These are phyloP conservation scores for Pseudogymnoascus sp. DNA, from an alignment of 2,329 filamentous ascomycete genomes.

Conservation along the genomic window DNA sequence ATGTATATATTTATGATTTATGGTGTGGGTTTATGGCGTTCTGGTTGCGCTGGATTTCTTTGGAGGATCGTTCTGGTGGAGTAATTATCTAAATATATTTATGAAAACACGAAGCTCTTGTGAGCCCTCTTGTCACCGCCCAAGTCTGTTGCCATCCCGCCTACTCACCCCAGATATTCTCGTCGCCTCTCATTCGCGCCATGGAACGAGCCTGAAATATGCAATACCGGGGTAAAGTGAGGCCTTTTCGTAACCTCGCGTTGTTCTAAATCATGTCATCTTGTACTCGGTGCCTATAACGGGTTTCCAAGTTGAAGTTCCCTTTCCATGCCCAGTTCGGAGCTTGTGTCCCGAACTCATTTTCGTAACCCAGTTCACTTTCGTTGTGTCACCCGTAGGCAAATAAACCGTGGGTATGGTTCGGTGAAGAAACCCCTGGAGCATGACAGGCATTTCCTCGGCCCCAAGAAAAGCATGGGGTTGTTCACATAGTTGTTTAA, in stretches of 20 bases:
- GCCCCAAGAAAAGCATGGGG: neutral
- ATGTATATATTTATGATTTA: neutral
- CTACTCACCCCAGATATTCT: neutral
- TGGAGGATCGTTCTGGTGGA: slow-evolving; percentile 14
- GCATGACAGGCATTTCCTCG: neutral
- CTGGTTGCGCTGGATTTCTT: slow-evolving; percentile 21
- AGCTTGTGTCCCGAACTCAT: no score
- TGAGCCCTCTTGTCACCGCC: neutral
- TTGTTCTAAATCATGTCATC: no score
- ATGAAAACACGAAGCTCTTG: neutral
- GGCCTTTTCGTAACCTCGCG: no score
- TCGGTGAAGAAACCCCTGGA: no score
- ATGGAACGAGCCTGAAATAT: neutral
- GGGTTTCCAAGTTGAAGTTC: no score
- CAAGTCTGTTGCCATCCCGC: neutral
- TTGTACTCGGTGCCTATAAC: no score
- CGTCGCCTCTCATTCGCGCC: neutral
- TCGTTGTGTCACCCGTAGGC: no score
- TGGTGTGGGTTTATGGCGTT: slow-evolving; percentile 31
- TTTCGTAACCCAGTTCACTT: no score
- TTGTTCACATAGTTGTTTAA: no score
- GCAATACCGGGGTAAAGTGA: no score
- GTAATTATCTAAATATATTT: neutral
- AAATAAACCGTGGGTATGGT: no score
- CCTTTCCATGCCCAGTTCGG: neutral